Conservation (phyloP, 306 rosid genomes). For the Benincasa hispida region DNA sequence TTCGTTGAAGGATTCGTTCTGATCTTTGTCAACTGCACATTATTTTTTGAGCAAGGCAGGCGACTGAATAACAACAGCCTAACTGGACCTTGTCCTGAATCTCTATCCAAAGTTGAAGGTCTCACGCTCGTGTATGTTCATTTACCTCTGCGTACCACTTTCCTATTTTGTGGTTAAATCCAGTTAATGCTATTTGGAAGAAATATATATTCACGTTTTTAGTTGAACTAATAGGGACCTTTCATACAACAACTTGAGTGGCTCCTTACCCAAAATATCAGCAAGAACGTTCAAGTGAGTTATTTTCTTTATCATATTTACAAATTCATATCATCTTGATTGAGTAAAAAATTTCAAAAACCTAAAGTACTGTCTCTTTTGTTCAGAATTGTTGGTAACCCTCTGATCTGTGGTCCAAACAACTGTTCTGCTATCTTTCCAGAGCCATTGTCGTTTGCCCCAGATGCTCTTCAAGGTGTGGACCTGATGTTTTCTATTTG, state of each 20-base stretch:
- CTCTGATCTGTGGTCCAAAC: conserved; percentile 77
- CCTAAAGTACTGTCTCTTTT: background rate
- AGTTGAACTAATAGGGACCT: conserved; percentile 56
- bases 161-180: background rate
- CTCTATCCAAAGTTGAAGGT: conserved; percentile 64
- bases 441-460: conserved; percentile 84
- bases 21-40: background rate
- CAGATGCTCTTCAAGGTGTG: conserved; percentile 56
- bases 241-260: conserved; percentile 83
- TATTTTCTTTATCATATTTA: background rate
- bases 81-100: conserved; percentile 67
- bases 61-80: conserved; percentile 91
- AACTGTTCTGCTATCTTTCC: conserved; percentile 75
- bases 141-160: background rate
- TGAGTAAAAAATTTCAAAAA: background rate
- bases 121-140: conserved; percentile 82
- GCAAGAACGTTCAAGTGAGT: conserved; percentile 96
- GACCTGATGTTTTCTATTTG: background rate
- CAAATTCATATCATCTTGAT: background rate
- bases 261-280: conserved; percentile 70
- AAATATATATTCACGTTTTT: conserved; percentile 1
- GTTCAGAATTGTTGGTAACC: conserved; percentile 79
- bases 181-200: background rate
- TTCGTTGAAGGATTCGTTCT: background rate
- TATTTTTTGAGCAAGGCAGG: conserved; percentile 44